Evolutionary conservation across 352 stramenopile species (phyloP).

Genomic region (Nothophytophthora sp.): DNA sequence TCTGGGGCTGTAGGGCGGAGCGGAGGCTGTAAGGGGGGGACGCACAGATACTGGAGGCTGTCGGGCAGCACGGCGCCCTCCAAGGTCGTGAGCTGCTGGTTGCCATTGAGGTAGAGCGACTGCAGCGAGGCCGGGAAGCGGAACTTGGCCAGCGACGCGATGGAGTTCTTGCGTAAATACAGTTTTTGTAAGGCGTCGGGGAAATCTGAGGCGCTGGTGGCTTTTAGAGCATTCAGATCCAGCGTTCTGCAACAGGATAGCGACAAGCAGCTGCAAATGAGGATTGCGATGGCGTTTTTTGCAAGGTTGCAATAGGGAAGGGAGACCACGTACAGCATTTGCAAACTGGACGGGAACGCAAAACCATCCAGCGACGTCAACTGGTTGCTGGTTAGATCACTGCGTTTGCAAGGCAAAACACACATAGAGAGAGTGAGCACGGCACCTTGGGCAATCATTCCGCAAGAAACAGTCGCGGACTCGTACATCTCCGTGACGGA

Average conservation of each 20-base stretch:
- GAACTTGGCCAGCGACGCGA: conserved; percentile 30
- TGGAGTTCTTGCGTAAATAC: conserved; percentile 36
- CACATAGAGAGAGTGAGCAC: no score
- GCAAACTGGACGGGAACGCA: conserved; percentile 23
- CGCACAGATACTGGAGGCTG: conserved; percentile 35
- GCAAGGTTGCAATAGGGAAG: no score
- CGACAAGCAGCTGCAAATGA: no score
- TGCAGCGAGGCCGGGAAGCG: conserved; percentile 27
- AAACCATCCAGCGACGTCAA: conserved; percentile 27
- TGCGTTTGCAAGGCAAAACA: neutral
- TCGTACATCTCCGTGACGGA: conserved; percentile 47
- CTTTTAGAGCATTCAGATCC: conserved; percentile 24
- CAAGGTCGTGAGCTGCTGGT: conserved; percentile 40
- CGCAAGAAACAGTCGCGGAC: neutral
- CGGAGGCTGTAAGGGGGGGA: neutral
- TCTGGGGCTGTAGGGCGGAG: neutral
- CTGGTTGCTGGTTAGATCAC: conserved; percentile 29
- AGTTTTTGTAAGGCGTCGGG: conserved; percentile 19
- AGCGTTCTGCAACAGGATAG: conserved; percentile 12
- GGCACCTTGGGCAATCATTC: conserved; percentile 12
- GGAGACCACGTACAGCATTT: conserved; percentile 17
- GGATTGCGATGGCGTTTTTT: no score
- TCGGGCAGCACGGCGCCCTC: conserved; percentile 44
- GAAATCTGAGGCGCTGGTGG: conserved; percentile 20
- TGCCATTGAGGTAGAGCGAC: conserved; percentile 39